Base-by-base conservation (phyloP, 1,284 basidiomycete genomes). In the Fomitopsis schrenkii region DNA sequence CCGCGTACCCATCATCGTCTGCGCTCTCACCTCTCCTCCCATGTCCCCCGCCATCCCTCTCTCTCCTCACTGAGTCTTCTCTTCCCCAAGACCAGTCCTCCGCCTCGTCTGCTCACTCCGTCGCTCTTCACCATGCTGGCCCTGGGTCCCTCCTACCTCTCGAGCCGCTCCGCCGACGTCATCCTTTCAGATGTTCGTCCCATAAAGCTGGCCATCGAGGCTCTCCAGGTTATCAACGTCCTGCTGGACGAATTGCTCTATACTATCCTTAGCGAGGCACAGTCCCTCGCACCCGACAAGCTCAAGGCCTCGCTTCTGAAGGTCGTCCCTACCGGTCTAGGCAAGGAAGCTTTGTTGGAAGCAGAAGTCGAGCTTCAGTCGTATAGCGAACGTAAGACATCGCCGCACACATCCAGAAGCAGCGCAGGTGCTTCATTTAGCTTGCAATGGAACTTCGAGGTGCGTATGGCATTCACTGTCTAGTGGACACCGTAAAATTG, bases 131-230 rank as follows among this genome's bases (percentile, higher is more conserved):
- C 12, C 59, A 65, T 64, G 63, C 58, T 60, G 35, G 61, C 65
- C 60, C 46, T 67, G 83, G 84, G 83, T 59, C 88, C 90, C 5
- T 79, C 76, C 56, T 95, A 93, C 76, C 86, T 96, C 66, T 93
- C 90, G 40, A 75, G 86, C 22, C 83, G 87, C 65, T 93, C 91
- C 50, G 93, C 94, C 59, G 91, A 96, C 75, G 86, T 93, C 62
- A 90, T 96, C 70, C 86, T 97, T 57, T 94, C 92, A 60, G 94
- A 96, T 69, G 85, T 95, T 62, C 87, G 94, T 35, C 93, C 93
- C n/a, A 94, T 93, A 64, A 90, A 87, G 71, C 84, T 96, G 72
- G 85, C 87, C 62, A 71, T 81, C 17, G 86, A 92, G 48, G 88
- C 92, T 17, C 84, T 97, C 57, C 79, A 78, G 61, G 83, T 85